Conservation (phyloP, 2,329 filamentous ascomycete genomes). For the Gnomoniopsis smithogilvyi region DNA sequence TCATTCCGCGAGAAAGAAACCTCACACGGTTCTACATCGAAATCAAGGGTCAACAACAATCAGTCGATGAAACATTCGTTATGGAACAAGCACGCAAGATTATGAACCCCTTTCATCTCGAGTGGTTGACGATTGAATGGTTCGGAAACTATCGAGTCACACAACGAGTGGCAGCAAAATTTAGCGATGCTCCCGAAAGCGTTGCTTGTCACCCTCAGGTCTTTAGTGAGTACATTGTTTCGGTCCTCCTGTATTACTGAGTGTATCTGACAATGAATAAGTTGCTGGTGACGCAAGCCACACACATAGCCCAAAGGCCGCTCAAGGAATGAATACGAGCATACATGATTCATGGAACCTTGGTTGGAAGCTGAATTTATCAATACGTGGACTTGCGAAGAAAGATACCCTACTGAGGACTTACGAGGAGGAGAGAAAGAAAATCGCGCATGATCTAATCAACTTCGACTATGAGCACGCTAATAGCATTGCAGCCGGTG, state of each 20-base stretch:
- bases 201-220: conserved; percentile 43
- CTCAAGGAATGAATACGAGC: conserved; percentile 64
- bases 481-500: conserved; percentile 57
- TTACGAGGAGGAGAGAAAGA: conserved; percentile 61
- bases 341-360: conserved; percentile 63
- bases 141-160: conserved; percentile 71
- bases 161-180: conserved; percentile 67
- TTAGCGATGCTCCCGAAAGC: conserved; percentile 49
- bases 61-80: conserved; percentile 60
- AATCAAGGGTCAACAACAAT: conserved; percentile 44
- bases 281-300: conserved; percentile 68
- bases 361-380: conserved; percentile 48
- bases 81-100: conserved; percentile 64
- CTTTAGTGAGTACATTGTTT: conserved; percentile 38
- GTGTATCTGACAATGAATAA: not conserved
- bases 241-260: not conserved
- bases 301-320: conserved; percentile 69
- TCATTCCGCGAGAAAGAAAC: conserved; percentile 69
- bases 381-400: conserved; percentile 55
- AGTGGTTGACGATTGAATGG: conserved; percentile 63
- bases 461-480: conserved; percentile 58
- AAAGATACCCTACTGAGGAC: conserved; percentile 49
- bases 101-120: conserved; percentile 54
- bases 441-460: conserved; percentile 58
- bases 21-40: conserved; percentile 65